phyloP scores from a whole-genome alignment of 1,284 basidiomycete species.

The Ceratobasidium sp. region DNA sequence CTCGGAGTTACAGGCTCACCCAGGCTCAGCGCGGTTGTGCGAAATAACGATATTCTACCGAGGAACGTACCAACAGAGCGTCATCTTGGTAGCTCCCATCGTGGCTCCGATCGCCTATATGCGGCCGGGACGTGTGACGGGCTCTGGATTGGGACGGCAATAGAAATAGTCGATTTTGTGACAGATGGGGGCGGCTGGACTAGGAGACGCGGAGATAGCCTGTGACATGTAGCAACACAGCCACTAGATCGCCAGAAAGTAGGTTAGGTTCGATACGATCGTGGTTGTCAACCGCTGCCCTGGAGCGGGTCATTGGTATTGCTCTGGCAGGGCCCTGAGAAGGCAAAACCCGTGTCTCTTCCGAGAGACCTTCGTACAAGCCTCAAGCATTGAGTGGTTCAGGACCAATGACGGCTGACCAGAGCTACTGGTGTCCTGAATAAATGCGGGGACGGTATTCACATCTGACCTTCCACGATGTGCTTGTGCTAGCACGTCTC shows the following conservation, averaged over 20 bases:
- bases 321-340: slow-evolving; percentile 18
- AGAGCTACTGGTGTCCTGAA: slow-evolving; percentile 23
- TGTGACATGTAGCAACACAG: slow-evolving; percentile 12
- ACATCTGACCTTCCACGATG: background rate
- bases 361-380: slow-evolving; percentile 21
- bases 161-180: background rate
- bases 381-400: slow-evolving; percentile 18
- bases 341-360: slow-evolving; percentile 33
- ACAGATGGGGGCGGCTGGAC: background rate
- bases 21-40: slow-evolving; percentile 10
- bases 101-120: slow-evolving; percentile 1
- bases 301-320: slow-evolving; percentile 18
- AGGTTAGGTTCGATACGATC: slow-evolving; percentile 37
- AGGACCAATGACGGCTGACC: slow-evolving; percentile 39
- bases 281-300: slow-evolving; percentile 25
- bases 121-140: background rate
- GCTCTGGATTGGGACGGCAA: background rate
- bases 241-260: slow-evolving; percentile 30
- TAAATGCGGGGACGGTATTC: slow-evolving; percentile 28
- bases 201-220: slow-evolving; percentile 22
- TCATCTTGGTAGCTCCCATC: slow-evolving; percentile 2
- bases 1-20: slow-evolving; percentile 34
- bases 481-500: background rate
- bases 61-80: slow-evolving; percentile 13
- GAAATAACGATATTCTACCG: slow-evolving; percentile 39